phyloP scores from a whole-genome alignment of 306 rosid genomes.

The Prunus dulcis region DNA sequence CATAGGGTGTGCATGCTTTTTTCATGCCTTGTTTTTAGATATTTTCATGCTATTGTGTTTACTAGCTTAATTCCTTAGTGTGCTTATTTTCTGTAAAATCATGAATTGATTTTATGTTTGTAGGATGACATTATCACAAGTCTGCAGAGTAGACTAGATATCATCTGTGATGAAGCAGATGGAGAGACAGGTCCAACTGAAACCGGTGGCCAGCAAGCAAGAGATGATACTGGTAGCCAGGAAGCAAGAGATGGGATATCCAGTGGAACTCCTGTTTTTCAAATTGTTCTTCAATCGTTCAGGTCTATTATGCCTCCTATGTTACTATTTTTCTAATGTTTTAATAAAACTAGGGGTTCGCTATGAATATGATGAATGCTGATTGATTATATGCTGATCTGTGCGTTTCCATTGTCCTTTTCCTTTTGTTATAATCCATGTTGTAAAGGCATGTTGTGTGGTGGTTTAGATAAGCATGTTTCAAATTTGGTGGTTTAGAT shows the following conservation, averaged over 20 bases:
- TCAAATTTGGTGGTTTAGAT: not conserved
- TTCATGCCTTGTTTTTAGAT: not conserved
- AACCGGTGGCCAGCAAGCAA: conserved; percentile 34
- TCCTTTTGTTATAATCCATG: not conserved
- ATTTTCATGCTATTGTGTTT: not conserved
- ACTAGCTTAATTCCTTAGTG: not conserved
- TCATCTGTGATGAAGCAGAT: conserved; percentile 79
- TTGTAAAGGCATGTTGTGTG: not conserved
- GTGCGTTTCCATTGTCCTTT: not conserved
- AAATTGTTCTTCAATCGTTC: conserved; percentile 37
- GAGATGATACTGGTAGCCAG: conserved; percentile 32
- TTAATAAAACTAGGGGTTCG: not conserved
- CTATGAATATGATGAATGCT: not conserved
- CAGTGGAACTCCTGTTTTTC: conserved; percentile 53
- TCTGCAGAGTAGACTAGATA: conserved; percentile 85
- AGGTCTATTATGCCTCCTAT: conserved; percentile 38
- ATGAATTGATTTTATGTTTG: conserved; percentile 18
- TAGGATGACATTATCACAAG: conserved; percentile 84
- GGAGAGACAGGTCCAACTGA: conserved; percentile 38
- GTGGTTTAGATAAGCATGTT: not conserved
- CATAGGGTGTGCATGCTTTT: not conserved
- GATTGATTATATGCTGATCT: not conserved
- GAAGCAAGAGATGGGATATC: conserved; percentile 41
- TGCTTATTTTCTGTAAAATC: not conserved
- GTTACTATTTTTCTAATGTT: not conserved